Evolutionary conservation across 1,284 basidiomycete species (phyloP), one percentile per base, ranked within the genome.

Genomic region (Rhodotorula sp.): DNA sequence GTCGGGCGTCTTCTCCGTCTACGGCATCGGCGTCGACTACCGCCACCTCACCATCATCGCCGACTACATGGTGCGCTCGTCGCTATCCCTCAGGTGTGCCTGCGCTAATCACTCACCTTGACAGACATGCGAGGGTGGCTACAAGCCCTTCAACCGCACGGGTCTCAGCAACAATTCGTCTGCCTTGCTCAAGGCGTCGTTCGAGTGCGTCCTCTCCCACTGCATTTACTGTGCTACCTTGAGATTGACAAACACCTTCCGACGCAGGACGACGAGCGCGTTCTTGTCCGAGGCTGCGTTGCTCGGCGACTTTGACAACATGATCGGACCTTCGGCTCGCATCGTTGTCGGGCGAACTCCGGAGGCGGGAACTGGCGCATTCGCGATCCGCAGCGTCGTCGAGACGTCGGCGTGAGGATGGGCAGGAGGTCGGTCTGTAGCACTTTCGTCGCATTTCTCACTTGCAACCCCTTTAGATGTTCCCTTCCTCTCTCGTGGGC

Each of bases 31-130:
- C 72, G 97, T 99, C 67, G 90, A 98, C 82, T 89, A 88, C 78
- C 88, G 97, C 67, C 97, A 99, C 85, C 85, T 99, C 67, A 94
- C 95, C 80, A 86, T 99, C 72, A 97, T 99, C 81, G 97, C 97
- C 46, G 97, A 99, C 82, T 99, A 99, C 82, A 97, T 97, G 94
- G 93, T 94, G 79, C 76, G 89, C 83, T 61, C 34, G 59, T 19
- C 34, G 61, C 22, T 62, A 36, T 63, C 71, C 22, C 70, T 61
- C 63, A 53, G 69, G 61, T 61, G 4, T 46, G 10, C 34, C 3
- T 37, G 10, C 22, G 39, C 25, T 25, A 5, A 13, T 22, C 10
- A 19, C 12, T 55, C 29, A 29, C 39, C 25, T 3, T 21, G 22
- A 48, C 78, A 98, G 93, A 99, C 97, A 1, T 97, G 95, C 80